These are phyloP conservation scores for Aspergillus asperescens DNA, from an alignment of 495 filamentous ascomycete genomes.

Conservation along the genomic window DNA sequence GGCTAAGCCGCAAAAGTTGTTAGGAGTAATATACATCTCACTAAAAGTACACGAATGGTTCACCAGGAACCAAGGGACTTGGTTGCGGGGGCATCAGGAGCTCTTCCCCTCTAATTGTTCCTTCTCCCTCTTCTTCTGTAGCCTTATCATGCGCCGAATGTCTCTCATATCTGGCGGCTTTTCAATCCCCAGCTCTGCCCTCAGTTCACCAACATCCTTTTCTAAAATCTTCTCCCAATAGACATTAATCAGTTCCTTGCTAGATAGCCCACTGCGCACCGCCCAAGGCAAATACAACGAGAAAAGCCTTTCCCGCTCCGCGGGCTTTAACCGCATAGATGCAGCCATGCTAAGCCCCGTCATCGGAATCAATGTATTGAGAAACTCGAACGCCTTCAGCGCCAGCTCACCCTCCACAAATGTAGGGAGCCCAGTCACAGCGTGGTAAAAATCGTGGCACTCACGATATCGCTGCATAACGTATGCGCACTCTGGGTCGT, in stretches of 20 bases:
- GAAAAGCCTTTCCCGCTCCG: constrained; percentile 68
- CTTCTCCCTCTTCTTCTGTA: constrained; percentile 61
- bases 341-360: constrained; percentile 78
- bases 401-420: constrained; percentile 91
- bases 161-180: constrained; percentile 82
- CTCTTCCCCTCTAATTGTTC: constrained; percentile 39
- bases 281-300: constrained; percentile 85
- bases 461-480: constrained; percentile 98
- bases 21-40: constrained; percentile 13
- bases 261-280: constrained; percentile 67
- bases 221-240: constrained; percentile 97
- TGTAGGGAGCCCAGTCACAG: constrained; percentile 85
- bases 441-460: constrained; percentile 98
- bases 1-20: neutral
- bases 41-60: neutral
- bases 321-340: constrained; percentile 63
- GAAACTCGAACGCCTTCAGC: constrained; percentile 93
- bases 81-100: constrained; percentile 14
- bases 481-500: constrained; percentile 91
- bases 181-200: constrained; percentile 73
- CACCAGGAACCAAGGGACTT: neutral
- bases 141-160: constrained; percentile 64
- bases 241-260: constrained; percentile 86
- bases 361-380: constrained; percentile 92
- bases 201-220: constrained; percentile 72